Percentiles rank a stretch among this genome's conserved stretches.
These are phyloP conservation scores for Globisporangium abappressorium DNA, from an alignment of 352 stramenopile species.

Conservation along the genomic window DNA sequence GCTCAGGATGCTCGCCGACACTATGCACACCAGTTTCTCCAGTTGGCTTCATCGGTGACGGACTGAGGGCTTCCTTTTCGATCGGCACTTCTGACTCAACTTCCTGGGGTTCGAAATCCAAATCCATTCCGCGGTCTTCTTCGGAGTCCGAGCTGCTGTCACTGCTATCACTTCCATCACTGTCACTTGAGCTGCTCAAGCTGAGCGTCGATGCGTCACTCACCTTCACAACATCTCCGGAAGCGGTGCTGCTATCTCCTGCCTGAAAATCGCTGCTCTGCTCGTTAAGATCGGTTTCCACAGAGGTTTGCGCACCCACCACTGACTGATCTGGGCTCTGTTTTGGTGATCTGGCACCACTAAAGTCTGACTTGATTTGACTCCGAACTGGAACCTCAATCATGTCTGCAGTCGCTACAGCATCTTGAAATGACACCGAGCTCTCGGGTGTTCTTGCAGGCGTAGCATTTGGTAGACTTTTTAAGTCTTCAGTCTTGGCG, in stretches of 20 bases:
- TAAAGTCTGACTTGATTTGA: not conserved
- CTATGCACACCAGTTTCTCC: not conserved
- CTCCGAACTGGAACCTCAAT: not conserved
- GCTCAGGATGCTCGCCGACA: not conserved
- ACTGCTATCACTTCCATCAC: constrained; percentile 27
- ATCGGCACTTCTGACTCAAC: constrained; percentile 5
- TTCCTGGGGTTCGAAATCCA: constrained; percentile 1
- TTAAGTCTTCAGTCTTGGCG: not conserved
- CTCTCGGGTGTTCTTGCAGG: not conserved
- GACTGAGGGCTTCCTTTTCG: not conserved
- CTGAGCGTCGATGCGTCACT: not conserved
- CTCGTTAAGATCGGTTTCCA: not conserved
- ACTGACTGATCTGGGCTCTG: not conserved
- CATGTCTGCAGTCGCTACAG: not conserved
- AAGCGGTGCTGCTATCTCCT: not conserved
- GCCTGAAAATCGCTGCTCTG: not conserved
- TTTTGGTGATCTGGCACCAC: not conserved
- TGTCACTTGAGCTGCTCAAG: constrained; percentile 22
- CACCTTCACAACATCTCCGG: not conserved
- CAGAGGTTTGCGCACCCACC: not conserved
- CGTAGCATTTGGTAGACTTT: not conserved
- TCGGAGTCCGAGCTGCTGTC: constrained; percentile 23
- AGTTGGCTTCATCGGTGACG: not conserved
- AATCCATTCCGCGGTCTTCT: constrained; percentile 11
- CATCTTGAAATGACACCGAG: not conserved